phyloP scores from a whole-genome alignment of 768 basidiomycete species.

The Plicaturopsis crispa region DNA sequence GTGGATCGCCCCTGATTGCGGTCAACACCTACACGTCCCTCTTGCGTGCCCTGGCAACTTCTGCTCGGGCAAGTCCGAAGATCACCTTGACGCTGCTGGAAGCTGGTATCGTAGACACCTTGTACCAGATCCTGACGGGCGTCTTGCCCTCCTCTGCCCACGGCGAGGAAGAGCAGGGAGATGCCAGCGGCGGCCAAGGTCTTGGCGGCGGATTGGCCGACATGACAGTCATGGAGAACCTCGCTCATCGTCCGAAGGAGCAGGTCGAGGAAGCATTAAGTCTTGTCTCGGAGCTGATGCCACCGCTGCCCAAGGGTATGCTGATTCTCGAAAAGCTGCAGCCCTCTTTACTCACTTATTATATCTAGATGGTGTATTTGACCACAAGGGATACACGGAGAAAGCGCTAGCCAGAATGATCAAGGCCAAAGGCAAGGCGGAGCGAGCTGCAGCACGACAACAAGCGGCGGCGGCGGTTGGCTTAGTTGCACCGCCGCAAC shows the following conservation, averaged over 20 bases:
- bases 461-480: slow-evolving; percentile 23
- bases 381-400: slow-evolving; percentile 85
- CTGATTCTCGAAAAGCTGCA: slow-evolving; percentile 2
- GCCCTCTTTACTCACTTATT: slow-evolving; percentile 6
- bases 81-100: slow-evolving; percentile 83
- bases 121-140: slow-evolving; percentile 94
- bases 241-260: slow-evolving; percentile 94
- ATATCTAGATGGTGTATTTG: slow-evolving; percentile 84
- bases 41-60: slow-evolving; percentile 80
- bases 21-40: slow-evolving; percentile 84
- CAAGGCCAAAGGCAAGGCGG: slow-evolving; percentile 80
- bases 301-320: slow-evolving; percentile 85
- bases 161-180: slow-evolving; percentile 53
- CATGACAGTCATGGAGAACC: slow-evolving; percentile 97
- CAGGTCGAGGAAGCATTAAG: slow-evolving; percentile 93
- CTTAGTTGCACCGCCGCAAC: slow-evolving; percentile 19
- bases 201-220: slow-evolving; percentile 86
- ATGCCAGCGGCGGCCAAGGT: slow-evolving; percentile 59
- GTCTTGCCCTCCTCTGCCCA: slow-evolving; percentile 67
- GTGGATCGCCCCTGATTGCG: slow-evolving; percentile 80
- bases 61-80: slow-evolving; percentile 81
- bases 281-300: slow-evolving; percentile 85
- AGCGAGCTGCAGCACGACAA: slow-evolving; percentile 64
- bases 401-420: slow-evolving; percentile 70
- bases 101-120: slow-evolving; percentile 85